Evolutionary conservation across 371 early-diverging fungal genomes (phyloP).

Genomic region (Zopfochytrium polystomum): DNA sequence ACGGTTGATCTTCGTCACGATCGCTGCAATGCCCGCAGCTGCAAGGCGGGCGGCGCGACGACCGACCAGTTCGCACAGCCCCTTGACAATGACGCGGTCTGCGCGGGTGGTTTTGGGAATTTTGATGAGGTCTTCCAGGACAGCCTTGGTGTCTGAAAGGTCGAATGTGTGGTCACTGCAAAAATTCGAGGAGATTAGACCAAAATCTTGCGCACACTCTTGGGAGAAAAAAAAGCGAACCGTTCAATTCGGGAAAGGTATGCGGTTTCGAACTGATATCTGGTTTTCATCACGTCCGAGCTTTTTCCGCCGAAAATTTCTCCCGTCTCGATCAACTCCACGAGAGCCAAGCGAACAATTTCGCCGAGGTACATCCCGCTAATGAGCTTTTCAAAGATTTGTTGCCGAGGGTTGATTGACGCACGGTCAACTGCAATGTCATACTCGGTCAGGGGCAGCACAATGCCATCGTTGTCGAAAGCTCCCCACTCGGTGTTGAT

Average conservation of each 20-base stretch:
- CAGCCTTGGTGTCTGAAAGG: slow-evolving; percentile 61
- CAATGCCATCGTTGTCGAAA: slow-evolving; percentile 60
- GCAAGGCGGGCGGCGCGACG: slow-evolving; percentile 86
- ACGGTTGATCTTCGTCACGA: slow-evolving; percentile 69
- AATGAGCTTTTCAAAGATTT: slow-evolving; percentile 92
- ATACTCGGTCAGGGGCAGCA: slow-evolving; percentile 78
- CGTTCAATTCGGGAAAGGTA: slow-evolving; percentile 88
- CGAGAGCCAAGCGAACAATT: slow-evolving; percentile 69
- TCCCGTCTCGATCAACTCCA: slow-evolving; percentile 79
- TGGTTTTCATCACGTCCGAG: slow-evolving; percentile 65
- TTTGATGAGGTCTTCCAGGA: slow-evolving; percentile 73
- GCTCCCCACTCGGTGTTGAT: slow-evolving; percentile 91
- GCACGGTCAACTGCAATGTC: slow-evolving; percentile 82
- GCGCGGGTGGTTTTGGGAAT: slow-evolving; percentile 58
- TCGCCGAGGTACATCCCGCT: slow-evolving; percentile 96
- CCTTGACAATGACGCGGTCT: slow-evolving; percentile 80
- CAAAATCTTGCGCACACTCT: too few relatives aligned
- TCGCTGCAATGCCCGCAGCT: slow-evolving; percentile 78
- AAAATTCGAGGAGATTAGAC: not conserved
- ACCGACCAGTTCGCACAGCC: slow-evolving; percentile 82
- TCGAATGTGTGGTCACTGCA: slow-evolving; percentile 62
- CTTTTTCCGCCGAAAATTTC: slow-evolving; percentile 68
- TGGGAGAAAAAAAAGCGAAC: too few relatives aligned
- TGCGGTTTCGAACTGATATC: slow-evolving; percentile 87
- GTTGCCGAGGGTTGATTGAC: slow-evolving; percentile 74